Base-by-base conservation (phyloP, 306 rosid species). In the Cyamopsis tetragonoloba region DNA sequence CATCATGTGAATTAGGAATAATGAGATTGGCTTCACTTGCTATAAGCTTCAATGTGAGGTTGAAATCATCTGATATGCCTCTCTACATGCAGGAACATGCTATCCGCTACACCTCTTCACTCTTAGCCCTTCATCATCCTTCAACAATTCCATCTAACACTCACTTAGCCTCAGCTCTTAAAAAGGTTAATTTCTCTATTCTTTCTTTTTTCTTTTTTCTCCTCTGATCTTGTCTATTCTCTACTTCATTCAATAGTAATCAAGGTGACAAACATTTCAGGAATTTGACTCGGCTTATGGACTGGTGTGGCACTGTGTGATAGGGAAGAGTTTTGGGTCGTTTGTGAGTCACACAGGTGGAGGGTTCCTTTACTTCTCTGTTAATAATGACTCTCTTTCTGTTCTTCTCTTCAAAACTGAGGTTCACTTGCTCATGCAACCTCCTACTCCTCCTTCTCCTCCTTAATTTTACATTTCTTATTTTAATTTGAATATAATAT, bases 301-400 rank as follows among this genome's bases (percentile, higher is more conserved):
- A 66, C 71, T 74, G 1, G 89, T 87, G 15, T 87, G 92, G 92
- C 92, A 87, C 80, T 87, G 89, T 5, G 89, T 87, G 66, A 75
- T 74, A 28, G 92, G 92, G 59, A 80, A 10, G 85, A 87, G 89
- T 72, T 87, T 87, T n/a, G 92, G 92, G 43, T 87, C 92, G 13
- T 87, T 79, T 54, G 87, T 84, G 73, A 87, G 85, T 49, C 89
- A 87, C 75, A 77, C 86, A 3, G 64, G 76, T 30, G 89, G 87
- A 0, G 89, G 86, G 1, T 87, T 84, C 44, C 19, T 87, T 3
- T 80, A 84, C 69, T 87, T 87, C 76, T 84, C 89, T n/a, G n/a
- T n/a, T n/a, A 14, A 51, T 87, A n/a, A n/a, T 39, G 92, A 87
- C 75, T 77, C 89, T 5, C 69, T 84, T 6, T 87, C 82, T 0